Percentiles rank a stretch among this genome's conserved stretches.
Evolutionary conservation across 1,139 yeast genomes (phyloP).

Genomic region (Debaryomyces nepalensis): DNA sequence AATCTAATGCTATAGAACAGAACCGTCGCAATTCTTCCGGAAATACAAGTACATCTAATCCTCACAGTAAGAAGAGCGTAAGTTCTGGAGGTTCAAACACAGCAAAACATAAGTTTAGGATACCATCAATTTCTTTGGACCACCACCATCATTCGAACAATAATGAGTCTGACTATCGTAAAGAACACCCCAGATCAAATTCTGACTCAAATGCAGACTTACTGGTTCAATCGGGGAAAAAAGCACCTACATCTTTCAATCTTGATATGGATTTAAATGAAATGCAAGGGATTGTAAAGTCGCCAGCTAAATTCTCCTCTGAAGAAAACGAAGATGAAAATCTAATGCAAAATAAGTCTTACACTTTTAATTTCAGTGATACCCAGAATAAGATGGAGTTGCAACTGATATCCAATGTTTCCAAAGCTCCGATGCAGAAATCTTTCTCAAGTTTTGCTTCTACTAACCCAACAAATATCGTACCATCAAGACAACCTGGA

Average conservation of each 20-base stretch:
- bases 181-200: not conserved
- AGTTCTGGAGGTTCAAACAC: constrained; percentile 21
- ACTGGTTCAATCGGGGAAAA: constrained; percentile 1
- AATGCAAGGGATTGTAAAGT: constrained; percentile 56
- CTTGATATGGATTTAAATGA: constrained; percentile 55
- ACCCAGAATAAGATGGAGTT: not conserved
- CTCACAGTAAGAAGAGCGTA: constrained; percentile 23
- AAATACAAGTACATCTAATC: not conserved
- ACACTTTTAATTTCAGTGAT: constrained; percentile 9
- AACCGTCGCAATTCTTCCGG: constrained; percentile 5
- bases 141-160: constrained; percentile 25
- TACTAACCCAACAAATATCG: constrained; percentile 14
- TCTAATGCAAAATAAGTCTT: constrained; percentile 14
- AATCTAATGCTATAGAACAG: constrained; percentile 6
- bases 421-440: constrained; percentile 11
- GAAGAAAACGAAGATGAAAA: not conserved
- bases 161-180: constrained; percentile 8
- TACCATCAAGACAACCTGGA: not conserved
- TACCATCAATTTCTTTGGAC: constrained; percentile 42
- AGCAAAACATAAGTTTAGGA: constrained; percentile 32
- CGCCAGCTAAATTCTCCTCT: constrained; percentile 20
- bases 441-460: constrained; percentile 13
- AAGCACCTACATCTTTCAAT: constrained; percentile 29
- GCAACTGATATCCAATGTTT: constrained; percentile 9
- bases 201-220: not conserved